Base-by-base conservation (phyloP, 176 grass and related monocot species). In the Hsuehochloa calcarea region DNA sequence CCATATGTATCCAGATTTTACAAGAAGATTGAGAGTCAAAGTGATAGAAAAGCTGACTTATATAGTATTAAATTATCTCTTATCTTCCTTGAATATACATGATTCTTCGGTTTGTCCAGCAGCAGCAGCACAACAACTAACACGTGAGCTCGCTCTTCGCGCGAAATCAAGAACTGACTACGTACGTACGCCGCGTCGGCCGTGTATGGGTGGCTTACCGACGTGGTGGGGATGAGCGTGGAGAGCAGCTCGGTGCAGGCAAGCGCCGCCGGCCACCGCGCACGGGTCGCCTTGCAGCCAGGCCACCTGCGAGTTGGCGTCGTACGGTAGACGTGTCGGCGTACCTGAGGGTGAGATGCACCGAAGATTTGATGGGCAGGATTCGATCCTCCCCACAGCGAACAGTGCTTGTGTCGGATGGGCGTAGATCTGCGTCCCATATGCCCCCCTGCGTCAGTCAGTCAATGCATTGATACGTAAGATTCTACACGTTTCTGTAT, bases 141-240 rank as follows among this genome's bases (percentile, higher is more conserved):
- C 41, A 23, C 41, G n/a, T 15, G 11, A 73, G 11, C 12, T 49
- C 43, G 14, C 3, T 17, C 25, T 1, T 10, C 65, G 64, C 26
- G 12, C 4, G 61, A 68, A 4, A 68, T 41, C 8, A 41, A 41
- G 34, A 6, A 25, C 1, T 34, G 22, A 22, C 55, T 20, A 34
- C 31, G 31, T 34, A 25, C 58, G 44, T 12, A 12, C 58, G 54
- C 54, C 54, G 54, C 54, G 54, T 1, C 0, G 55, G 10, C 8
- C 38, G 29, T 4, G 46, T 19, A 6, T n/a, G 41, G 41, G 31
- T 19, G 23, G 64, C 75, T 17, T 76, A 86, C 86, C 83, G 70
- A 75, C 69, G 86, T 74, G 55, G 80, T 52, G 26, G 89, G 92
- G 74, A 94, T 94, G 79, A 91, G 86, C 69, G 83, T 75, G 44